phyloP scores from a whole-genome alignment of 2,329 filamentous ascomycete species.

The Talaromyces sp. region DNA sequence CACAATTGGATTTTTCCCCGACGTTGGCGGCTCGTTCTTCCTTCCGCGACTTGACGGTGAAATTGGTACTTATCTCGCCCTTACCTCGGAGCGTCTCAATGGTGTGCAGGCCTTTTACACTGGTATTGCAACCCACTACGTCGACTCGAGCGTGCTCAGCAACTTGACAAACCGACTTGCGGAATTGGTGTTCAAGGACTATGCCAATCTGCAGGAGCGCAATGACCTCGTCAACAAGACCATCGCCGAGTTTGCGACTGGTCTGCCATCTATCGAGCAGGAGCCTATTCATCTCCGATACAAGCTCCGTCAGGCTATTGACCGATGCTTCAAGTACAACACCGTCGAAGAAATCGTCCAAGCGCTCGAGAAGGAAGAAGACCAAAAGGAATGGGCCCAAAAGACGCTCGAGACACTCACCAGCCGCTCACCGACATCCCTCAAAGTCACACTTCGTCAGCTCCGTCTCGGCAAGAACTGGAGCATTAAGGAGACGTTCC shows the following conservation, averaged over 20 bases:
- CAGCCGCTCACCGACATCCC: constrained; percentile 76
- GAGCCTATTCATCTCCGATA: constrained; percentile 67
- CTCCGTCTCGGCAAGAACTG: constrained; percentile 73
- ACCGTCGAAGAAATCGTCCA: constrained; percentile 67
- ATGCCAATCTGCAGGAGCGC: constrained; percentile 60
- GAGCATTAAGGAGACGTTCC: constrained; percentile 81
- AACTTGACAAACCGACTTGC: constrained; percentile 79
- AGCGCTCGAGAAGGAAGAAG: constrained; percentile 57
- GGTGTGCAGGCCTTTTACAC: constrained; percentile 86
- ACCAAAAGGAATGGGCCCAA: constrained; percentile 69
- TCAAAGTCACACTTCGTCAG: constrained; percentile 80
- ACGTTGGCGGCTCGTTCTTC: constrained; percentile 96
- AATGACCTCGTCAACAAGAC: constrained; percentile 75
- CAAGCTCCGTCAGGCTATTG: constrained; percentile 72
- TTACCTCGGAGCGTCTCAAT: constrained; percentile 79
- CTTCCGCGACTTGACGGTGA: constrained; percentile 82
- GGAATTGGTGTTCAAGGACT: constrained; percentile 84
- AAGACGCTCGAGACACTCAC: constrained; percentile 72
- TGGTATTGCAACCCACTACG: constrained; percentile 91
- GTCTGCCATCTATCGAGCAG: constrained; percentile 62
- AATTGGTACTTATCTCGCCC: constrained; percentile 84
- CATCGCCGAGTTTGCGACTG: constrained; percentile 86
- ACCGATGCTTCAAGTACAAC: constrained; percentile 71
- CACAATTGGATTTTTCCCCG: constrained; percentile 96
- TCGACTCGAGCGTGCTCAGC: constrained; percentile 83